These are phyloP conservation scores for Tuber indicum DNA, from an alignment of 495 filamentous ascomycete genomes.

Conservation along the genomic window DNA sequence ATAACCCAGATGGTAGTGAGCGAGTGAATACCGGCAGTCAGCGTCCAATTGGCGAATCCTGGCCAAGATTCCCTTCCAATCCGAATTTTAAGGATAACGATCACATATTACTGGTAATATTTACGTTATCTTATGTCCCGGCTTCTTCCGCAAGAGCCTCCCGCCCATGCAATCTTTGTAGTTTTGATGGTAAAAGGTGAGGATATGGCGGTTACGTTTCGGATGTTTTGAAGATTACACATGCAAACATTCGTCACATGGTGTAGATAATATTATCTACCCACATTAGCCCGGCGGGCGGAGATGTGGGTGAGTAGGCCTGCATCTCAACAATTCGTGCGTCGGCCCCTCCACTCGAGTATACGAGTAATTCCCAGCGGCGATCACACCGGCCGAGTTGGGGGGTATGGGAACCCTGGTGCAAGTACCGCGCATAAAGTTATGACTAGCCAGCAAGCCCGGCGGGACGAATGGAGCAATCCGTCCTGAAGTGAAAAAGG, in stretches of 20 bases:
- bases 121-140: background rate
- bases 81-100: background rate
- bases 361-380: background rate
- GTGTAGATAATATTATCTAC: background rate
- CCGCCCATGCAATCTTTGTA: background rate
- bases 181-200: background rate
- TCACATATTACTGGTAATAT: constrained; percentile 1
- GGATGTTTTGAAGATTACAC: background rate
- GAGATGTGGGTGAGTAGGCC: background rate
- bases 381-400: background rate
- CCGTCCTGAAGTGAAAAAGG: background rate
- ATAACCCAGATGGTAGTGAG: background rate
- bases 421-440: background rate
- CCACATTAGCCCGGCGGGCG: background rate
- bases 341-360: background rate
- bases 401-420: background rate
- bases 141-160: background rate
- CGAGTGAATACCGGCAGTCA: background rate
- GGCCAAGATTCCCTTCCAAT: background rate
- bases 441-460: background rate
- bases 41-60: background rate
- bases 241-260: background rate
- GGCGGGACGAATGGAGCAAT: background rate
- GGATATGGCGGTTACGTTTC: background rate
- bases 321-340: background rate